Evolutionary conservation across 352 stramenopile genomes (phyloP).

Genomic region (Phytophthora colocasiae): DNA sequence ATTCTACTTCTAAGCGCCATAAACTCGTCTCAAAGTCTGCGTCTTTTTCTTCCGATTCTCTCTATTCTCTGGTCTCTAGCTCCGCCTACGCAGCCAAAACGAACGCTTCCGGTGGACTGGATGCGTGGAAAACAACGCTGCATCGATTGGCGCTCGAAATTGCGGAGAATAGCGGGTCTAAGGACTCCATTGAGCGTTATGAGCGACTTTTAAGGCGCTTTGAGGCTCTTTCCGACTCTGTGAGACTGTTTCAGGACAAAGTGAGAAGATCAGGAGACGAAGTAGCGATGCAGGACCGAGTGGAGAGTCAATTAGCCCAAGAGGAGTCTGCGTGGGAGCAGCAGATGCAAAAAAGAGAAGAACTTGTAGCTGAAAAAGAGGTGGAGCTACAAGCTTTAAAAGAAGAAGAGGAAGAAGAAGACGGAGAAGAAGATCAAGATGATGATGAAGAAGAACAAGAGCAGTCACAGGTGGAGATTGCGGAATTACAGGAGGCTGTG

Average conservation of each 20-base stretch:
- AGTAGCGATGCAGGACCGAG: slow-evolving; percentile 56
- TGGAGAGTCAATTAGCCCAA: slow-evolving; percentile 61
- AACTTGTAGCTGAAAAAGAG: slow-evolving; percentile 54
- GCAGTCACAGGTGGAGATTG: slow-evolving; percentile 29
- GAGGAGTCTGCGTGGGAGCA: slow-evolving; percentile 69
- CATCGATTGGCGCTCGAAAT: slow-evolving; percentile 34
- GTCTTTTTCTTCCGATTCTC: slow-evolving; percentile 29
- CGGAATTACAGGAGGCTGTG: slow-evolving; percentile 52
- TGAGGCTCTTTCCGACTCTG: slow-evolving; percentile 49
- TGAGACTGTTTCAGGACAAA: slow-evolving; percentile 47
- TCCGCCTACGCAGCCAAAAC: slow-evolving; percentile 34
- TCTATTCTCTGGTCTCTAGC: slow-evolving; percentile 52
- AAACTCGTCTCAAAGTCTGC: slow-evolving; percentile 4
- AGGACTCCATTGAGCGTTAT: slow-evolving; percentile 31
- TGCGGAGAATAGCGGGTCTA: slow-evolving; percentile 11
- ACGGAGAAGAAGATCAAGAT: slow-evolving; percentile 6
- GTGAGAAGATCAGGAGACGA: slow-evolving; percentile 43
- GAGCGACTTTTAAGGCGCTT: slow-evolving; percentile 46
- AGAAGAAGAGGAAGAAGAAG: slow-evolving; percentile 34
- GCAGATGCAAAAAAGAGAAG: slow-evolving; percentile 61
- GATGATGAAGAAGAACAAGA: slow-evolving; percentile 29
- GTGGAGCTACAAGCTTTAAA: slow-evolving; percentile 59
- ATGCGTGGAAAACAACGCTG: slow-evolving; percentile 45
- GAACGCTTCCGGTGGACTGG: slow-evolving; percentile 8
- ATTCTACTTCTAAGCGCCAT: slow-evolving; percentile 11